A percentile compares a stretch with the other conserved stretches of the same genome.
Evolutionary conservation across 2,329 filamentous ascomycete species (phyloP).

Genomic region (Cladosporium halotolerans): DNA sequence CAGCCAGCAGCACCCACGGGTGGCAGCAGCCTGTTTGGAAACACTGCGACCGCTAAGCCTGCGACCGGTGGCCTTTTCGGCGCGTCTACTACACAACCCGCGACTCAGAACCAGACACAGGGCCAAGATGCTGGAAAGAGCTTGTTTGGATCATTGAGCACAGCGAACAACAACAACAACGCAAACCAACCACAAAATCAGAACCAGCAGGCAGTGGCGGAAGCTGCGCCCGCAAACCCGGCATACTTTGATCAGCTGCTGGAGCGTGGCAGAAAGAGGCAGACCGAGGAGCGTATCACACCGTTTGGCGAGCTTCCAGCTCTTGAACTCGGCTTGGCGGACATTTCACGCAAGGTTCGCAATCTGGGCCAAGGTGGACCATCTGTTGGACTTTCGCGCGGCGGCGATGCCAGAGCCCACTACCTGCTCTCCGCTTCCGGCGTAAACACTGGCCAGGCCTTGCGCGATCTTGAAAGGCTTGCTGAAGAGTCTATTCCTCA

Average conservation of each 20-base stretch:
- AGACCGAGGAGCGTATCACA: slow-evolving; percentile 57
- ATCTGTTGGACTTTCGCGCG: slow-evolving; percentile 42
- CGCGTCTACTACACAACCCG: slow-evolving; percentile 6
- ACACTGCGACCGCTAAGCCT: slow-evolving; percentile 6
- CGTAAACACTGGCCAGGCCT: slow-evolving; percentile 76
- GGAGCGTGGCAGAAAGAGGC: slow-evolving; percentile 60
- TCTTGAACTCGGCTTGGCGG: slow-evolving; percentile 83
- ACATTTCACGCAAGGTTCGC: slow-evolving; percentile 71
- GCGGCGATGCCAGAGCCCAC: slow-evolving; percentile 55
- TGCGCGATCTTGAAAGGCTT: slow-evolving; percentile 62
- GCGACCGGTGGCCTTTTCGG: slow-evolving; percentile 12
- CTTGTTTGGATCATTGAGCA: slow-evolving; percentile 22
- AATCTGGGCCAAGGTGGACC: slow-evolving; percentile 71
- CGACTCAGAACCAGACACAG: slow-evolving; percentile 13
- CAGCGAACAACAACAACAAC: slow-evolving; percentile 13
- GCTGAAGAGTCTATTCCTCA: slow-evolving; percentile 14
- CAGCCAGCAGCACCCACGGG: slow-evolving; percentile 7
- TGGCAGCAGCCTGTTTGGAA: slow-evolving; percentile 5
- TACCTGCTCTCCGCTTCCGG: slow-evolving; percentile 91
- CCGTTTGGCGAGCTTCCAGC: slow-evolving; percentile 73
- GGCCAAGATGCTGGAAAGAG: slow-evolving; percentile 14
- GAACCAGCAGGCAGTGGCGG: slow-evolving; percentile 15
- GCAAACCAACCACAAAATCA: slow-evolving; percentile 9
- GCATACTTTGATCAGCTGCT: slow-evolving; percentile 60
- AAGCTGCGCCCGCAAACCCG: slow-evolving; percentile 39